Percentiles rank a stretch among this genome's conserved stretches.
Conservation (phyloP, 768 basidiomycete species). For the Pulveroboletus ravenelii region DNA sequence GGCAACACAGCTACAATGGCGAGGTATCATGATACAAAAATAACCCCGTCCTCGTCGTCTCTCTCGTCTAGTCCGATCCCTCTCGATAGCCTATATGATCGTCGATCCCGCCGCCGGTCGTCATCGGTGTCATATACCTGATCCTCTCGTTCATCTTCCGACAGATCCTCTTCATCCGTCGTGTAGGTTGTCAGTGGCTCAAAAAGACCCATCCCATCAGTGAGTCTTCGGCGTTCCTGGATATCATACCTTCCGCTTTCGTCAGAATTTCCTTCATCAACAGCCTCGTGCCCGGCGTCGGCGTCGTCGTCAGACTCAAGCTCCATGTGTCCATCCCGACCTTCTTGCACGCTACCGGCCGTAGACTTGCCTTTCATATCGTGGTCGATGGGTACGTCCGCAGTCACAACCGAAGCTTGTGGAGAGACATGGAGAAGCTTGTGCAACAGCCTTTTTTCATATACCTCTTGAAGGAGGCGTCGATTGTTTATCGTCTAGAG, state of each 20-base stretch:
- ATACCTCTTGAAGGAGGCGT: slow-evolving; percentile 62
- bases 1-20: background rate
- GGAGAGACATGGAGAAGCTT: slow-evolving; percentile 44
- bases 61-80: slow-evolving; percentile 32
- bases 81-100: slow-evolving; percentile 61
- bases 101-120: slow-evolving; percentile 25
- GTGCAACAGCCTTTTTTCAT: slow-evolving; percentile 56
- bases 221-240: slow-evolving; percentile 42
- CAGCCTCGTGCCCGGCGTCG: slow-evolving; percentile 1
- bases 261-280: slow-evolving; percentile 32
- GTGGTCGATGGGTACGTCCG: slow-evolving; percentile 17
- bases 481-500: slow-evolving; percentile 71
- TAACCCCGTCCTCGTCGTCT: slow-evolving; percentile 7
- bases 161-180: slow-evolving; percentile 40
- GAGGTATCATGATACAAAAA: background rate
- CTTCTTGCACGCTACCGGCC: slow-evolving; percentile 31
- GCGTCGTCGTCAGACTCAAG: slow-evolving; percentile 23
- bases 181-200: slow-evolving; percentile 45
- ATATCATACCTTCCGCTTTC: slow-evolving; percentile 59
- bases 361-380: slow-evolving; percentile 7
- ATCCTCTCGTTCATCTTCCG: slow-evolving; percentile 28
- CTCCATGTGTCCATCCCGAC: slow-evolving; percentile 38
- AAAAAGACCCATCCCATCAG: slow-evolving; percentile 33
- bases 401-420: slow-evolving; percentile 13
- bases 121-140: slow-evolving; percentile 23